phyloP scores from a whole-genome alignment of 768 basidiomycete genomes.

The Collybia nuda region DNA sequence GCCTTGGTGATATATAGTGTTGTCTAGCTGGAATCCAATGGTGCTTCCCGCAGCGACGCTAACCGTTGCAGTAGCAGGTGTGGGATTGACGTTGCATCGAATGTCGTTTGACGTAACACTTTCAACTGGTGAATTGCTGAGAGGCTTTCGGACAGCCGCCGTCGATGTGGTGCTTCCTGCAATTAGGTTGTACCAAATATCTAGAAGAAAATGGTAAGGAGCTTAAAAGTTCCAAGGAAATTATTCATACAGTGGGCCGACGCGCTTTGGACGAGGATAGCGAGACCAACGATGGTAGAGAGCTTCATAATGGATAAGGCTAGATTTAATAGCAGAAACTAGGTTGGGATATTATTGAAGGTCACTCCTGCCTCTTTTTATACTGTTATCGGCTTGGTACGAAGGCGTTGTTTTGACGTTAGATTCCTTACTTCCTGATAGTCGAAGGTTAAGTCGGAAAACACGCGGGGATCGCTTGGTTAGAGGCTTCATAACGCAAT shows the following conservation, averaged over 20 bases:
- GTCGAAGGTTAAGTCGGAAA: no score
- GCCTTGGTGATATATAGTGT: constrained; percentile 25
- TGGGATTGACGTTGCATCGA: no score
- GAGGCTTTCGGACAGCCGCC: constrained; percentile 13
- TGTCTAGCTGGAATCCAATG: constrained; percentile 27
- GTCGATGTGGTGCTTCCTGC: constrained; percentile 9
- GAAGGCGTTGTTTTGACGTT: no score
- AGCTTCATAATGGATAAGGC: constrained; percentile 7
- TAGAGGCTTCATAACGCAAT: background rate
- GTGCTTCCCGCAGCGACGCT: constrained; percentile 13
- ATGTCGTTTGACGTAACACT: no score
- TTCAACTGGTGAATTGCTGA: no score
- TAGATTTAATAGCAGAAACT: no score
- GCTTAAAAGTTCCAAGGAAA: background rate
- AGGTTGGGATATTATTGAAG: no score
- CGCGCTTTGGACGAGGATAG: constrained; percentile 5
- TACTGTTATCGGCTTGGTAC: no score
- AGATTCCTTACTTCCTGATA: no score
- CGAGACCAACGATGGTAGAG: constrained; percentile 6
- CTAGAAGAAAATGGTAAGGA: background rate
- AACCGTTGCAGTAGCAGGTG: no score
- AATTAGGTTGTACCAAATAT: constrained; percentile 14
- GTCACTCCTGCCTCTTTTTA: no score
- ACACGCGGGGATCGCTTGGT: no score
- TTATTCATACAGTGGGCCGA: constrained; percentile 11